These are phyloP conservation scores for Hysterangium stoloniferum DNA, from an alignment of 768 basidiomycete genomes.

Conservation along the genomic window DNA sequence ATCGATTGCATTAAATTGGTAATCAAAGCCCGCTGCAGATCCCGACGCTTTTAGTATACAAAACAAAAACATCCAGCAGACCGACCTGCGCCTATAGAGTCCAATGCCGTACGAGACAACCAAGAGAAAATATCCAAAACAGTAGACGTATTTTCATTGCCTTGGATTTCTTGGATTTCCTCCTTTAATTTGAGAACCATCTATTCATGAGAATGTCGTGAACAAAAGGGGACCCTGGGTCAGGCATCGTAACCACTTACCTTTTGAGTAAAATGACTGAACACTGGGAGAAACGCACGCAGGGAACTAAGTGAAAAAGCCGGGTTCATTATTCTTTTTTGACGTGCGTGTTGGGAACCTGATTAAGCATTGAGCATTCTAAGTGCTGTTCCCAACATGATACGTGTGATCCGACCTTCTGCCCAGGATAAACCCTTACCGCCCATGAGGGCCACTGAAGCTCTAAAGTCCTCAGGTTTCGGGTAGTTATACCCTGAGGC, in stretches of 20 bases:
- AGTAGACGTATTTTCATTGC: slow-evolving; percentile 6
- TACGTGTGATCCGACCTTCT: slow-evolving; percentile 12
- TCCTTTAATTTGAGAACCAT: slow-evolving; percentile 21
- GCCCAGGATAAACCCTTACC: slow-evolving; percentile 19
- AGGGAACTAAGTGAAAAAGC: slow-evolving; percentile 22
- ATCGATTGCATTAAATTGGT: slow-evolving; percentile 1
- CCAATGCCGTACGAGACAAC: slow-evolving; percentile 21
- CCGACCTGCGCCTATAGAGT: slow-evolving; percentile 23
- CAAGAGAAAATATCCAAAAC: slow-evolving; percentile 18
- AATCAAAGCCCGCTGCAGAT: slow-evolving; percentile 6
- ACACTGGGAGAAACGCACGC: slow-evolving; percentile 20
- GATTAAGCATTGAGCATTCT: neutral
- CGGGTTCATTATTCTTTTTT: slow-evolving; percentile 23
- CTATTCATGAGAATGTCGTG: slow-evolving; percentile 7
- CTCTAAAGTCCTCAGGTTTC: slow-evolving; percentile 21
- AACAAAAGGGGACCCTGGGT: neutral
- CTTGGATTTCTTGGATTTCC: slow-evolving; percentile 14
- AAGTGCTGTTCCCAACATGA: neutral
- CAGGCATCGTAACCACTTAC: slow-evolving; percentile 2
- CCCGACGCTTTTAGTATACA: neutral
- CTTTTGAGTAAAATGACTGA: slow-evolving; percentile 17
- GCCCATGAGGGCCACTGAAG: slow-evolving; percentile 12
- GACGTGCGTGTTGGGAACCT: slow-evolving; percentile 21
- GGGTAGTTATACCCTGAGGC: slow-evolving; percentile 36
- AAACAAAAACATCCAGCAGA: neutral